Evolutionary conservation across 1,284 basidiomycete genomes (phyloP).

Genomic region (Agroathelia rolfsii): DNA sequence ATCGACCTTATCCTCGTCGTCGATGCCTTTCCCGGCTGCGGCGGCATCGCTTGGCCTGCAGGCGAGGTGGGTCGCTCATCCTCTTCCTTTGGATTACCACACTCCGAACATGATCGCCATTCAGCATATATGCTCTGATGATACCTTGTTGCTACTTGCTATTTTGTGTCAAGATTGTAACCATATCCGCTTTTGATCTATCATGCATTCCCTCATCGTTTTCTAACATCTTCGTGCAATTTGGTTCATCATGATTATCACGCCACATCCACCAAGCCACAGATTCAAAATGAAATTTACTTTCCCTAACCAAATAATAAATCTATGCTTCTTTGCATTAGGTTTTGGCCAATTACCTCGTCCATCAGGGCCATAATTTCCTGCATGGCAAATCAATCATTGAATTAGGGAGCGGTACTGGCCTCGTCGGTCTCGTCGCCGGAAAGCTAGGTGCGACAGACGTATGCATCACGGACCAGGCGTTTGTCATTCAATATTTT

Average conservation of each 20-base stretch:
- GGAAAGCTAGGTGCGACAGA: constrained; percentile 51
- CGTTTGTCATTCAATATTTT: constrained; percentile 39
- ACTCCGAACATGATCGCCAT: constrained; percentile 1
- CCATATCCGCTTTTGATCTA: neutral
- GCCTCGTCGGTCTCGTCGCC: constrained; percentile 80
- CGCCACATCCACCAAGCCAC: too few relatives aligned
- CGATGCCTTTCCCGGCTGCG: constrained; percentile 81
- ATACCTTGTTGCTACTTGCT: constrained; percentile 4
- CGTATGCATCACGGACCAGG: constrained; percentile 84
- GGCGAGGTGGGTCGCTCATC: constrained; percentile 61
- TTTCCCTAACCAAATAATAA: constrained; percentile 7
- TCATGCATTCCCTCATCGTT: constrained; percentile 2
- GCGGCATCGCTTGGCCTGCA: constrained; percentile 87
- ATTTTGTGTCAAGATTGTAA: constrained; percentile 3
- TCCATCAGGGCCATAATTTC: constrained; percentile 38
- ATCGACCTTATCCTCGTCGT: constrained; percentile 52
- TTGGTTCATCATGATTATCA: too few relatives aligned
- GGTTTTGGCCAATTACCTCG: constrained; percentile 71
- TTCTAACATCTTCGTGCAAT: constrained; percentile 1
- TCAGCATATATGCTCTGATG: constrained; percentile 5
- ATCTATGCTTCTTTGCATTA: constrained; percentile 20
- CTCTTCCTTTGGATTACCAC: constrained; percentile 12
- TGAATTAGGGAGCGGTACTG: constrained; percentile 86
- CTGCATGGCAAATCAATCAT: constrained; percentile 52
- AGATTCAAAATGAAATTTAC: too few relatives aligned